phyloP scores from a whole-genome alignment of 495 filamentous ascomycete genomes.

The Cladorrhinum samala region DNA sequence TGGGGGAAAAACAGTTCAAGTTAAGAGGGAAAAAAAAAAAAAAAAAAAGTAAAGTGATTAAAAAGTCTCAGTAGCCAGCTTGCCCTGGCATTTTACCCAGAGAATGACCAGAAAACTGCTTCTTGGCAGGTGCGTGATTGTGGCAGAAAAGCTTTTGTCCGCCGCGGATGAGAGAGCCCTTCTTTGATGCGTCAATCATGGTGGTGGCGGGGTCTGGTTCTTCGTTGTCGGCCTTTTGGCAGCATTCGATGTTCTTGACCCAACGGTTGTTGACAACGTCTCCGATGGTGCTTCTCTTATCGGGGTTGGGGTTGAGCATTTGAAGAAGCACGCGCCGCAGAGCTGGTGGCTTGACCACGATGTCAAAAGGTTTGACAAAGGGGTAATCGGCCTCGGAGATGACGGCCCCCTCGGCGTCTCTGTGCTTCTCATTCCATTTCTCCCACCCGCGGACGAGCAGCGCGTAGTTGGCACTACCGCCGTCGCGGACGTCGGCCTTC shows the following conservation, averaged over 20 bases:
- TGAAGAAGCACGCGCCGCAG: slow-evolving; percentile 59
- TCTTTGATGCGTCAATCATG: slow-evolving; percentile 49
- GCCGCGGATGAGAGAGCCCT: slow-evolving; percentile 34
- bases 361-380: slow-evolving; percentile 42
- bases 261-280: slow-evolving; percentile 56
- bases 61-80: slow-evolving; percentile 33
- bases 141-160: slow-evolving; percentile 44
- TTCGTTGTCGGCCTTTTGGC: slow-evolving; percentile 55
- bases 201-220: slow-evolving; percentile 34
- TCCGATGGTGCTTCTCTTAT: slow-evolving; percentile 56
- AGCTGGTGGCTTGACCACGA: slow-evolving; percentile 44
- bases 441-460: slow-evolving; percentile 58
- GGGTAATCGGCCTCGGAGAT: slow-evolving; percentile 50
- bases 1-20: not conserved
- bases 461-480: slow-evolving; percentile 42
- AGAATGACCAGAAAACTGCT: slow-evolving; percentile 28
- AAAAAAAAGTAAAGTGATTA: not conserved
- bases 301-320: slow-evolving; percentile 70
- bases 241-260: slow-evolving; percentile 66
- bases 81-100: slow-evolving; percentile 44
- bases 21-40: not conserved
- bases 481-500: slow-evolving; percentile 40
- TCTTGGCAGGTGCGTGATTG: slow-evolving; percentile 42
- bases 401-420: slow-evolving; percentile 36
- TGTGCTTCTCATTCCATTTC: slow-evolving; percentile 49